Evolutionary conservation across 768 basidiomycete species (phyloP).

Genomic region (Podaxis sp.): DNA sequence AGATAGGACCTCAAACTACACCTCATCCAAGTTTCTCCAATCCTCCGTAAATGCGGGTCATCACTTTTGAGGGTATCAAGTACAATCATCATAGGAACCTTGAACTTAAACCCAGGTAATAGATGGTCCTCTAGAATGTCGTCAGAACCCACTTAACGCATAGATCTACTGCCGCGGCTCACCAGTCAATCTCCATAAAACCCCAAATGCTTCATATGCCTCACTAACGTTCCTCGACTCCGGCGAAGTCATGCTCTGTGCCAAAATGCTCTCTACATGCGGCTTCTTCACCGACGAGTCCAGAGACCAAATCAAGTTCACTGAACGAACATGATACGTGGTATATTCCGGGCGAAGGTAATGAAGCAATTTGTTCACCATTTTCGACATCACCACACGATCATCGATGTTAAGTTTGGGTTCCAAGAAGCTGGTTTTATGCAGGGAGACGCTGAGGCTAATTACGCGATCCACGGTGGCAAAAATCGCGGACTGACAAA

Average conservation of each 20-base stretch:
- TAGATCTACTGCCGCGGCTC: constrained; percentile 17
- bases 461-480: constrained; percentile 64
- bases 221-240: constrained; percentile 47
- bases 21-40: constrained; percentile 97
- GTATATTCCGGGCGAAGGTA: constrained; percentile 70
- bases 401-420: constrained; percentile 58
- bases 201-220: constrained; percentile 86
- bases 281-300: constrained; percentile 54
- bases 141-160: constrained; percentile 6
- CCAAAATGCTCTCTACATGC: constrained; percentile 79
- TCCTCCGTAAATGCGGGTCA: constrained; percentile 69
- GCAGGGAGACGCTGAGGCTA: constrained; percentile 53
- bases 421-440: constrained; percentile 47
- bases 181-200: constrained; percentile 91
- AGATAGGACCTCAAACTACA: constrained; percentile 90
- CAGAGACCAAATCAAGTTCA: constrained; percentile 80
- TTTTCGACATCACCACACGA: constrained; percentile 52
- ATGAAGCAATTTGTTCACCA: constrained; percentile 67
- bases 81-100: constrained; percentile 84
- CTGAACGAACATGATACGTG: constrained; percentile 79
- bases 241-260: constrained; percentile 64
- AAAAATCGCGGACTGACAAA: constrained; percentile 59
- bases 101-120: constrained; percentile 80
- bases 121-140: constrained; percentile 66
- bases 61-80: constrained; percentile 79